Evolutionary conservation across 2,329 filamentous ascomycete genomes (phyloP).

Genomic region (Fusarium sublunatum): DNA sequence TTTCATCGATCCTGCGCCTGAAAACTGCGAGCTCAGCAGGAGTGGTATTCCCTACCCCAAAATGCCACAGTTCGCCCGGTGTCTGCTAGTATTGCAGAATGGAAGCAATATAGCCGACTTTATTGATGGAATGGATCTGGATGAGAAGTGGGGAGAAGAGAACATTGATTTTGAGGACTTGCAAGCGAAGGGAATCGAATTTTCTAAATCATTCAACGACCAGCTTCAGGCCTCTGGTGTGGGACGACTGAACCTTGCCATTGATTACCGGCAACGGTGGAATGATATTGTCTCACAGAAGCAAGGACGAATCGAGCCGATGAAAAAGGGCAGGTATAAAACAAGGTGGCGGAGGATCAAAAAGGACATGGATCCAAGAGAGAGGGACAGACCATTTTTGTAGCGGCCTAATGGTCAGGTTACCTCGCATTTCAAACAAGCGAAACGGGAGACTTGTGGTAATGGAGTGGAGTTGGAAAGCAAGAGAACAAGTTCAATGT

Average conservation of each 20-base stretch:
- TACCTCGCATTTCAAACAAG: neutral
- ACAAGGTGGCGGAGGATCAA: conserved; percentile 4
- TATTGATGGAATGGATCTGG: conserved; percentile 18
- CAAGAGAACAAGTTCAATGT: too few species aligned
- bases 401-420: too few species aligned
- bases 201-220: neutral
- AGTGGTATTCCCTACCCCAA: conserved; percentile 7
- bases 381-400: conserved; percentile 2
- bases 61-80: conserved; percentile 13
- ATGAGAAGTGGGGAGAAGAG: conserved; percentile 10
- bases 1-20: conserved; percentile 1
- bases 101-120: conserved; percentile 11
- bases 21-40: conserved; percentile 14
- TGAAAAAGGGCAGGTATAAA: conserved; percentile 7
- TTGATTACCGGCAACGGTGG: neutral
- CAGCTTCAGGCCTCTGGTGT: neutral
- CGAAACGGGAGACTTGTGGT: neutral
- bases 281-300: neutral
- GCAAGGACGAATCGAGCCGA: conserved; percentile 1
- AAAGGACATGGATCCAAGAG: conserved; percentile 4
- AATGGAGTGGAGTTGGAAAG: too few species aligned
- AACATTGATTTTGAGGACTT: conserved; percentile 4
- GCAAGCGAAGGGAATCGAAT: conserved; percentile 2
- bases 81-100: conserved; percentile 10
- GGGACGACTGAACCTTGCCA: neutral